A percentile compares a stretch with the other conserved stretches of the same genome.
Evolutionary conservation across 2,329 filamentous ascomycete genomes (phyloP).

Genomic region (Sclerotiophoma versabilis): DNA sequence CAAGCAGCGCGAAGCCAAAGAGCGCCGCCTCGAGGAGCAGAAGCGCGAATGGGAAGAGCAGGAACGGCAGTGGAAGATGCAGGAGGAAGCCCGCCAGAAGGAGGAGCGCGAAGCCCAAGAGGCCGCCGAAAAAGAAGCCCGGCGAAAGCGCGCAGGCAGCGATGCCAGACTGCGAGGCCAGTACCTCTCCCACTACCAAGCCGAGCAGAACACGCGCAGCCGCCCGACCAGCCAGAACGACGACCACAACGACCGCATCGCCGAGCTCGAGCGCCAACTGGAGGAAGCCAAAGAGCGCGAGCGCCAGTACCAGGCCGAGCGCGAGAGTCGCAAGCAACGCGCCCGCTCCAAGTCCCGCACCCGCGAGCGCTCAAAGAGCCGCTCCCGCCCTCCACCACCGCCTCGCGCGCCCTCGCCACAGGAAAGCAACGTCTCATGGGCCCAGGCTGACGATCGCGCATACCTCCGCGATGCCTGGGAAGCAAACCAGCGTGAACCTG

Average conservation of each 20-base stretch:
- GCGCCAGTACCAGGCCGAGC: conserved; percentile 67
- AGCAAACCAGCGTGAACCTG: conserved; percentile 41
- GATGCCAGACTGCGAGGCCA: conserved; percentile 79
- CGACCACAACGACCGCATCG: conserved; percentile 68
- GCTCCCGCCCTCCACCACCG: conserved; percentile 42
- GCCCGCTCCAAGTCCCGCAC: conserved; percentile 47
- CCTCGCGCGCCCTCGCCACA: conserved; percentile 52
- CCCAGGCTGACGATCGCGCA: conserved; percentile 68
- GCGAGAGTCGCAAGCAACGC: conserved; percentile 59
- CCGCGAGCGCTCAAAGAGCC: conserved; percentile 45
- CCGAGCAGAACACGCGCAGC: conserved; percentile 63
- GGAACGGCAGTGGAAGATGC: conserved; percentile 76
- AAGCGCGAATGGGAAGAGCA: conserved; percentile 80
- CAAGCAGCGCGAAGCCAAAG: conserved; percentile 65
- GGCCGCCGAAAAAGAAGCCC: conserved; percentile 70
- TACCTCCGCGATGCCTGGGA: conserved; percentile 67
- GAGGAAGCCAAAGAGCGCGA: conserved; percentile 73
- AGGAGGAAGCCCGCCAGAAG: conserved; percentile 72
- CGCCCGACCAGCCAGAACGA: conserved; percentile 49
- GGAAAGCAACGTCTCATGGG: conserved; percentile 69
- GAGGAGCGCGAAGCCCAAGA: conserved; percentile 79
- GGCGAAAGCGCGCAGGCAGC: conserved; percentile 65
- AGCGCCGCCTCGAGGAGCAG: conserved; percentile 69
- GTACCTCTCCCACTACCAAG: conserved; percentile 85
- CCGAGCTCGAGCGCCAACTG: conserved; percentile 78